Percentiles rank a stretch among this genome's conserved stretches.
phyloP scores from a whole-genome alignment of 2,329 filamentous ascomycete genomes.

The Diaporthe amygdali region DNA sequence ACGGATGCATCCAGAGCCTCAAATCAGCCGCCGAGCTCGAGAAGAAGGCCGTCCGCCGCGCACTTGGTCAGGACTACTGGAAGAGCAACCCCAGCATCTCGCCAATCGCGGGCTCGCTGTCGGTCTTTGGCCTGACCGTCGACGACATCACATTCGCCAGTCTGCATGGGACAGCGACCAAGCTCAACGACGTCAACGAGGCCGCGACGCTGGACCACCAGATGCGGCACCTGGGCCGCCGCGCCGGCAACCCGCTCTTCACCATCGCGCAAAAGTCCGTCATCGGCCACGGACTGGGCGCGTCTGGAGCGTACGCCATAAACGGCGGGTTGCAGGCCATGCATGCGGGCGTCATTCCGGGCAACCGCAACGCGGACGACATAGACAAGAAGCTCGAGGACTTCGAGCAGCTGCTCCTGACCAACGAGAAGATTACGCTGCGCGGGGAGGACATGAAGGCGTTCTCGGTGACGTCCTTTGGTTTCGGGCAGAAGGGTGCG shows the following conservation, averaged over 20 bases:
- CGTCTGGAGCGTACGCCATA: conserved; percentile 43
- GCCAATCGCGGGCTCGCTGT: conserved; percentile 40
- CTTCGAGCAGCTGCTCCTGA: conserved; percentile 28
- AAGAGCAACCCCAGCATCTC: conserved; percentile 22
- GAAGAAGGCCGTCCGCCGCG: not conserved
- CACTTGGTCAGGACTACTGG: not conserved
- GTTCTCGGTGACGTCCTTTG: conserved; percentile 46
- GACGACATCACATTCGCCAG: conserved; percentile 44
- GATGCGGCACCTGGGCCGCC: conserved; percentile 40
- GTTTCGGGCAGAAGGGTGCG: conserved; percentile 50
- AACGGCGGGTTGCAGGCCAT: conserved; percentile 44
- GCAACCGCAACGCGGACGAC: conserved; percentile 42
- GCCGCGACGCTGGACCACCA: conserved; percentile 39
- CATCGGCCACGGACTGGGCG: conserved; percentile 44
- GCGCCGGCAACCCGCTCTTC: conserved; percentile 36
- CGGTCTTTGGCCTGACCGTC: conserved; percentile 41
- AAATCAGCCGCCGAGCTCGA: not conserved
- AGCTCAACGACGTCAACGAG: conserved; percentile 31
- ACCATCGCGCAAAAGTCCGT: conserved; percentile 43
- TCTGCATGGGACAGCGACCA: conserved; percentile 46
- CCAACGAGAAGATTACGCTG: conserved; percentile 35
- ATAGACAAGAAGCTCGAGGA: conserved; percentile 28
- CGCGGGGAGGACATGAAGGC: conserved; percentile 37
- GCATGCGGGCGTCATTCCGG: conserved; percentile 37
- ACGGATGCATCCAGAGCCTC: not conserved